phyloP scores from a whole-genome alignment of 768 basidiomycete species.

The Phanerochaete sordida region DNA sequence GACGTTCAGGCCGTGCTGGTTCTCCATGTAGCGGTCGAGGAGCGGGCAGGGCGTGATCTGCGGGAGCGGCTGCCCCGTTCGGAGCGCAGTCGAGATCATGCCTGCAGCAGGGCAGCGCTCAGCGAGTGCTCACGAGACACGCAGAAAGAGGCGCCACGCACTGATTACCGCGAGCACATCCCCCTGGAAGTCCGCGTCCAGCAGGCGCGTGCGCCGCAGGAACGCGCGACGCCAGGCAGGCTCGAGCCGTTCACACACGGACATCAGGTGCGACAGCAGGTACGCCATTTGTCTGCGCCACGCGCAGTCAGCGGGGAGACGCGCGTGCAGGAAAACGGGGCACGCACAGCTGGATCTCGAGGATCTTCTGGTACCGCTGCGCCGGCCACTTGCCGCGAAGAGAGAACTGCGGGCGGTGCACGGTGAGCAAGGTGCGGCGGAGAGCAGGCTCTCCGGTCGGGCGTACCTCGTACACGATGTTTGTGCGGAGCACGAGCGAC shows the following conservation, averaged over 20 bases:
- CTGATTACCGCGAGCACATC: slow-evolving; percentile 82
- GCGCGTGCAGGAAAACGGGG: not conserved
- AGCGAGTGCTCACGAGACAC: not conserved
- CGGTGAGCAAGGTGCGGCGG: not conserved
- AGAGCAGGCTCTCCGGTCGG: not conserved
- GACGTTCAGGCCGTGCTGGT: slow-evolving; percentile 59
- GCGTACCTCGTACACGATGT: slow-evolving; percentile 65
- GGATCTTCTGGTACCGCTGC: slow-evolving; percentile 66
- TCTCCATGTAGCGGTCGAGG: slow-evolving; percentile 41
- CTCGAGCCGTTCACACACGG: slow-evolving; percentile 68
- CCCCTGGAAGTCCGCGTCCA: slow-evolving; percentile 80
- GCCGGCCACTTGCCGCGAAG: slow-evolving; percentile 77
- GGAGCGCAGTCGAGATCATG: slow-evolving; percentile 73
- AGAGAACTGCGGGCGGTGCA: slow-evolving; percentile 51
- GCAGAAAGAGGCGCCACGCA: slow-evolving; percentile 27
- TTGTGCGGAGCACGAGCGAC: slow-evolving; percentile 50
- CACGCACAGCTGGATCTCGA: slow-evolving; percentile 64
- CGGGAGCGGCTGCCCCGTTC: slow-evolving; percentile 71
- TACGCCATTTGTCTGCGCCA: slow-evolving; percentile 58
- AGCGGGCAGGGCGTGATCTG: slow-evolving; percentile 83
- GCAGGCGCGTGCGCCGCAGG: slow-evolving; percentile 66
- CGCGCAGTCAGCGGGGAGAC: not conserved
- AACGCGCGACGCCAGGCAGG: slow-evolving; percentile 77
- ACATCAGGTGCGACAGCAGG: slow-evolving; percentile 69
- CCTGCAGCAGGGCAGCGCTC: slow-evolving; percentile 33